Percentiles rank a stretch among this genome's conserved stretches.
Conservation (phyloP, 2,329 filamentous ascomycete genomes). For the Curvularia sp. region DNA sequence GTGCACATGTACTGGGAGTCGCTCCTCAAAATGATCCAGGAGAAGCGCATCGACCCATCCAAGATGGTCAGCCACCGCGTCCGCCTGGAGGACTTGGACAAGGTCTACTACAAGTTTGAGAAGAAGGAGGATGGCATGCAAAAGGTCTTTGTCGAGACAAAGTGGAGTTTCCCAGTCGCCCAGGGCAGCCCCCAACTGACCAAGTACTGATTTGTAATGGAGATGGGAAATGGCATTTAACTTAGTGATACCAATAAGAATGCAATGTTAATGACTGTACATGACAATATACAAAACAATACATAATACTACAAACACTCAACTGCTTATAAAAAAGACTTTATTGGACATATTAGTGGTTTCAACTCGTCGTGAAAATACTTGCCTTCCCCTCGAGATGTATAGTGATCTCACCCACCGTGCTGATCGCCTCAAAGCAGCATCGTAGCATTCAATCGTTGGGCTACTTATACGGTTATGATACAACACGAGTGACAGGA, state of each 20-base stretch:
- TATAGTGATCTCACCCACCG: no score
- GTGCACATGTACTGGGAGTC: constrained; percentile 86
- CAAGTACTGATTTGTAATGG: constrained; percentile 41
- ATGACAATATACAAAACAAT: background rate
- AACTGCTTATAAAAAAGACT: no score
- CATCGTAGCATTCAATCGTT: no score
- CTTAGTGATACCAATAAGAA: constrained; percentile 9
- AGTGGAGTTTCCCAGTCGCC: constrained; percentile 61
- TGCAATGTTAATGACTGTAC: background rate
- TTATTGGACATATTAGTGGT: no score
- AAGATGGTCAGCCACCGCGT: constrained; percentile 85
- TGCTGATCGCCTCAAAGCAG: no score
- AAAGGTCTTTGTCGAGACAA: constrained; percentile 75
- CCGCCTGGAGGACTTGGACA: constrained; percentile 56
- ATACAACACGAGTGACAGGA: no score
- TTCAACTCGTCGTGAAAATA: no score
- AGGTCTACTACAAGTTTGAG: constrained; percentile 68
- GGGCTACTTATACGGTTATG: no score
- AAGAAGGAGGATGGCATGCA: constrained; percentile 77
- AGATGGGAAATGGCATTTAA: constrained; percentile 1
- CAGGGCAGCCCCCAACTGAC: constrained; percentile 61
- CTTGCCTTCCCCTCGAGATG: no score
- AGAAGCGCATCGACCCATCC: constrained; percentile 73
- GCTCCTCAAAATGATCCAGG: constrained; percentile 71
- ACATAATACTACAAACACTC: no score